Evolutionary conservation across 163 green algal genomes (phyloP), one percentile per base, ranked within the genome.

Genomic region (Scenedesmus sp.): DNA sequence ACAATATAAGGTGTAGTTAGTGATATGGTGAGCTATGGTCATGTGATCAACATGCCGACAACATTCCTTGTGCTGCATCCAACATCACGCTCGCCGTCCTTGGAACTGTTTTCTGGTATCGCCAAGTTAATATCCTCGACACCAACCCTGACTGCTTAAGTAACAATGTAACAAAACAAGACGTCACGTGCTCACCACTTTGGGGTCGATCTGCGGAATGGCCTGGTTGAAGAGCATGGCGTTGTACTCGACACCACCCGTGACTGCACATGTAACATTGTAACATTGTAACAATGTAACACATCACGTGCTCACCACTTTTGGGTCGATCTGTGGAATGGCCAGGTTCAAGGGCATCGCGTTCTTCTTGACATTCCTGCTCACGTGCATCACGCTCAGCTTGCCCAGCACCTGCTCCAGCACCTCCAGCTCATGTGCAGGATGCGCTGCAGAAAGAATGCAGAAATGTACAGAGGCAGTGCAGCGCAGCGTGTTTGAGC

Each of bases 321-420:
- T 86, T 34, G 89, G 82, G 64, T 92, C 82, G 13, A 92, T 67
- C 55, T 88, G 62, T 18, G 76, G 76, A 3, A 88, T 20, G 16
- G 88, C 62, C 62, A 91, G 74, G 73, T 91, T 91, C 23, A 91
- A 77, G 1, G 73, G 87, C 74, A 86, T 54, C 1, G 62, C 8
- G 34, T 89, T 89, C 26, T 83, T 82, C 81, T 84, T 79, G n/a
- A 64, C 89, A 10, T 82, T 91, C 26, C 67, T 66, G 26, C 46
- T 79, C 7, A 86, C 12, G 73, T 92, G 89, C 15, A 89, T 57
- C 10, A 60, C 70, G 64, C 59, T 89, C 5, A 92, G 82, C 89
- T 84, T 92, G 62, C 2, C 12, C 60, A 92, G 82, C 34, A 92
- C 57, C 79, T 92, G 59, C 67, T 92, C 59, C 64, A 92, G 62